phyloP scores from a whole-genome alignment of 176 grass and related monocot species.

The Ampelocalamus luodianensis region DNA sequence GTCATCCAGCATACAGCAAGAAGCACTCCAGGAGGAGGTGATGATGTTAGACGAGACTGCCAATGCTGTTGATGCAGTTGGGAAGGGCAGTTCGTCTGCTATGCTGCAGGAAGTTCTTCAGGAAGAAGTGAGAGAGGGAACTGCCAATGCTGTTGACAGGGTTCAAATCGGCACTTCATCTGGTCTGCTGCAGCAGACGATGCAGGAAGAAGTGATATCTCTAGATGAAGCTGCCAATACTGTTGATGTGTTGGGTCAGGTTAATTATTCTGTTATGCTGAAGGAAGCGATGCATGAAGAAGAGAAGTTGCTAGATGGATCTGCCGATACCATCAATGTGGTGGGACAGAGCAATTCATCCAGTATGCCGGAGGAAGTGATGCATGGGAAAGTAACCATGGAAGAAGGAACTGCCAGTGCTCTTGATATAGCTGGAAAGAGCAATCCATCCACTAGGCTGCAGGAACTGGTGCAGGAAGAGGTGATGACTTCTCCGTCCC shows the following conservation, averaged over 20 bases:
- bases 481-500: constrained; percentile 22
- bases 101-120: constrained; percentile 35
- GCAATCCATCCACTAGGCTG: constrained; percentile 31
- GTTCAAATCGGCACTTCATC: constrained; percentile 31
- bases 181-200: background rate
- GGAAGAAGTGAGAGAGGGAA: constrained; percentile 23
- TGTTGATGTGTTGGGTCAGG: constrained; percentile 8
- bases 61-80: constrained; percentile 4
- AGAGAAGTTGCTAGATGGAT: constrained; percentile 24
- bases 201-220: constrained; percentile 8
- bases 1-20: constrained; percentile 28
- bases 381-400: constrained; percentile 22
- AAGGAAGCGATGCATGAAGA: constrained; percentile 46
- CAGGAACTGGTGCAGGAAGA: constrained; percentile 54
- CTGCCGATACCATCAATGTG: constrained; percentile 17
- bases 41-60: background rate
- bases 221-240: constrained; percentile 5
- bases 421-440: constrained; percentile 42
- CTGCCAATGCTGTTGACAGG: background rate
- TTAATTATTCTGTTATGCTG: constrained; percentile 10
- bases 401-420: constrained; percentile 7
- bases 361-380: background rate
- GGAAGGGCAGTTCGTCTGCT: background rate
- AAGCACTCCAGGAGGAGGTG: background rate
- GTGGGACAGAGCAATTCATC: constrained; percentile 3